phyloP scores from a whole-genome alignment of 2,329 filamentous ascomycete genomes.

The Penicillium sp. region DNA sequence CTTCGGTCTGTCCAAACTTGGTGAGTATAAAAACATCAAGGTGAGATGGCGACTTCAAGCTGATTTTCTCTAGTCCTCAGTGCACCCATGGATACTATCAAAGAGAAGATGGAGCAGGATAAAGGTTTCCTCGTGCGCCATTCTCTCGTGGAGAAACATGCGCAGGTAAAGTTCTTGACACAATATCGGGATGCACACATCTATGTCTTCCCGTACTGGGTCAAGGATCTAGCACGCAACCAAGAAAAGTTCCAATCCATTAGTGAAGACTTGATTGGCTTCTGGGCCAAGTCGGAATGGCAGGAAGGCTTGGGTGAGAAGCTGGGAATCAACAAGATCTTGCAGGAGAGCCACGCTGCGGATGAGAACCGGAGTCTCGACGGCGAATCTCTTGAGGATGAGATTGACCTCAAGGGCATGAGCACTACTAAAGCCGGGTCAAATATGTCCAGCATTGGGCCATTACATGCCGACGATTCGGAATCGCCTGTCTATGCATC shows the following conservation, averaged over 20 bases:
- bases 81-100: constrained; percentile 83
- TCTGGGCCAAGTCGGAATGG: constrained; percentile 95
- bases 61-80: constrained; percentile 65
- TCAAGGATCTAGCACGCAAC: constrained; percentile 74
- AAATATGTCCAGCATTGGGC: constrained; percentile 2
- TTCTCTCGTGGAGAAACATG: constrained; percentile 69
- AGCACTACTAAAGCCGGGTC: constrained; percentile 51
- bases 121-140: constrained; percentile 68
- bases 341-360: constrained; percentile 48
- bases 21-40: too few relatives aligned
- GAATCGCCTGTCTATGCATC: constrained; percentile 26
- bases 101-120: constrained; percentile 74
- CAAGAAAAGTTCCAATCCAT: constrained; percentile 85
- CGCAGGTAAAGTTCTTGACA: constrained; percentile 74
- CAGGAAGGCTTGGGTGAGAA: constrained; percentile 77
- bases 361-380: constrained; percentile 39
- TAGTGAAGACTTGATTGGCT: constrained; percentile 85
- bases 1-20: constrained; percentile 66
- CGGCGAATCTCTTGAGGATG: constrained; percentile 49
- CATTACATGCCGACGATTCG: too few relatives aligned
- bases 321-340: constrained; percentile 66
- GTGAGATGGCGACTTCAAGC: too few relatives aligned
- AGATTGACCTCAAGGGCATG: constrained; percentile 54
- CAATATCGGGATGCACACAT: constrained; percentile 88
- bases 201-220: constrained; percentile 90